Conservation (phyloP, 495 filamentous ascomycete species). For the Terfezia claveryi region DNA sequence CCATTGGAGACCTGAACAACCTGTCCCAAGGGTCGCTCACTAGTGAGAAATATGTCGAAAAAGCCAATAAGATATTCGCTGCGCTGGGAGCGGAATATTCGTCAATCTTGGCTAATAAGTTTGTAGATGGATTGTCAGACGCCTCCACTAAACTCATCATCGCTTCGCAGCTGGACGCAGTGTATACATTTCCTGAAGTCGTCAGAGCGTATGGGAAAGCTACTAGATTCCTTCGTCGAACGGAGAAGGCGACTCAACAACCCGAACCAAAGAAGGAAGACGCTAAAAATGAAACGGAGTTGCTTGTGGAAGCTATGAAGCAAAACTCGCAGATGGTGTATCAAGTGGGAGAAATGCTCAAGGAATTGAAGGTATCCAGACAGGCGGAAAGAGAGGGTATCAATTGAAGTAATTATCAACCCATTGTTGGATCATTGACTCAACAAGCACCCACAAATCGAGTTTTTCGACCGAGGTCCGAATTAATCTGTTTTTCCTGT, state of each 20-base stretch:
- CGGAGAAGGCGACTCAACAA: no score
- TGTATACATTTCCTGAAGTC: no score
- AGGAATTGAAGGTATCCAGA: not conserved
- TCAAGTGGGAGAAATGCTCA: not conserved
- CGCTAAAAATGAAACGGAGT: not conserved
- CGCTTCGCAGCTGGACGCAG: not conserved
- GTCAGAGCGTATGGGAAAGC: no score
- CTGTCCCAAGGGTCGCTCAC: no score
- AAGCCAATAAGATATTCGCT: no score
- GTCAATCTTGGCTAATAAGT: not conserved
- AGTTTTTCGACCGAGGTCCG: no score
- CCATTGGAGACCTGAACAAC: no score
- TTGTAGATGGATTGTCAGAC: not conserved
- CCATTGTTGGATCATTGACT: no score
- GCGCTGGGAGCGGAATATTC: not conserved
- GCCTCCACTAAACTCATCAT: not conserved
- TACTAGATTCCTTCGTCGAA: no score
- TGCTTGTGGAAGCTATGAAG: not conserved
- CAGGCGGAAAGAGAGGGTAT: not conserved
- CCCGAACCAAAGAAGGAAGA: not conserved
- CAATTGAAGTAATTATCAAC: no score
- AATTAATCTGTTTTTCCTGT: not conserved
- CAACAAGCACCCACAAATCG: no score
- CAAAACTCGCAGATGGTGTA: not conserved
- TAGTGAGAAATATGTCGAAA: no score